Percentiles rank a stretch among this genome's conserved stretches.
These are phyloP conservation scores for Aspergillus spinulosporus DNA, from an alignment of 2,329 filamentous ascomycete species.

Conservation along the genomic window DNA sequence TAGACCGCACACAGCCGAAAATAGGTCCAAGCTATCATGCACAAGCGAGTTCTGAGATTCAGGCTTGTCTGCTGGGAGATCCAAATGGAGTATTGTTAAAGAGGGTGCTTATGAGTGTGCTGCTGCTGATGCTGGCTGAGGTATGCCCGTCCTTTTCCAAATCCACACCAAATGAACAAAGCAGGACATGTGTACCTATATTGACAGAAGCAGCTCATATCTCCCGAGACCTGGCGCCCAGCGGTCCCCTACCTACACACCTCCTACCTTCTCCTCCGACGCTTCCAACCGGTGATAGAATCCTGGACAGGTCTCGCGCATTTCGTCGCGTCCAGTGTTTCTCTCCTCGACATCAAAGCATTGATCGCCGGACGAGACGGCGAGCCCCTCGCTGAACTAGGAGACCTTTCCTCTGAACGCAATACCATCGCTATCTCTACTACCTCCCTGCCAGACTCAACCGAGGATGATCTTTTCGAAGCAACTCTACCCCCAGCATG, in stretches of 20 bases:
- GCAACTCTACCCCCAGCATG: constrained; percentile 27
- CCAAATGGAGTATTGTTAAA: constrained; percentile 27
- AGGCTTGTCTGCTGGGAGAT: constrained; percentile 29
- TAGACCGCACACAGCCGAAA: constrained; percentile 30
- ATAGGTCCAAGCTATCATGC: constrained; percentile 34
- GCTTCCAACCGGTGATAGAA: constrained; percentile 29
- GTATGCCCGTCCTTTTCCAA: constrained; percentile 22
- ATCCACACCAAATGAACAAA: neutral
- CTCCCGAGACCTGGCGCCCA: constrained; percentile 28
- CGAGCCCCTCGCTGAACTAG: constrained; percentile 33
- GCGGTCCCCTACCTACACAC: constrained; percentile 36
- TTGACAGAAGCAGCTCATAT: constrained; percentile 26
- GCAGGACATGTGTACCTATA: neutral
- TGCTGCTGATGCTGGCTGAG: constrained; percentile 40
- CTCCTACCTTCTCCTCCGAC: constrained; percentile 32
- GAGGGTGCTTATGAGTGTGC: constrained; percentile 31
- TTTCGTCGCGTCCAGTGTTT: constrained; percentile 36
- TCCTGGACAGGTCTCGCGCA: constrained; percentile 32
- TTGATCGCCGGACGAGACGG: constrained; percentile 39
- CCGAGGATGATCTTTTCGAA: constrained; percentile 16
- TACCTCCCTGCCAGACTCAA: neutral
- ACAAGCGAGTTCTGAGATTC: constrained; percentile 33
- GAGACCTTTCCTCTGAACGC: constrained; percentile 17
- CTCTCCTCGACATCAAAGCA: constrained; percentile 37
- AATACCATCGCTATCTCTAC: constrained; percentile 9